Evolutionary conservation across 2,329 filamentous ascomycete genomes (phyloP), one percentile per base, ranked within the genome.

Genomic region (Metarhizium brunneum): DNA sequence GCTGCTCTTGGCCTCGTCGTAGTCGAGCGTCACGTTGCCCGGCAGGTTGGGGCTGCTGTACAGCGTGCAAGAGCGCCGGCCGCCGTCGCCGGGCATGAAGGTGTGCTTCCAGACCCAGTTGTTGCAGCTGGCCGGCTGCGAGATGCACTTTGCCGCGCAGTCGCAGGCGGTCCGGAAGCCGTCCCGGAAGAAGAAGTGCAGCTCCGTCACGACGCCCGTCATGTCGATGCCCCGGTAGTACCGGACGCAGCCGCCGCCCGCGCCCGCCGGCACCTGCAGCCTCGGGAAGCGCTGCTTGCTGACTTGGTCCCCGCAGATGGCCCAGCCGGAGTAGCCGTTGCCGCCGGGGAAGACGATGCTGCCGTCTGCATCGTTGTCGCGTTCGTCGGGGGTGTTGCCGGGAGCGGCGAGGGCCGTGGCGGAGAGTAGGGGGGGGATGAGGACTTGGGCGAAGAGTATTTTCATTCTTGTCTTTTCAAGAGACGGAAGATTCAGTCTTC

Each of bases 81-180:
- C 56, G 36, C 50, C 36, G 40, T 57, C 56, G 42, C 43, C 11
- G 16, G 25, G 11, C 50, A 52, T 52, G n/a, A 52, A 58, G 20
- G 54, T 56, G 35, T 58, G 56, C 51, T 58, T 58, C 56, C 56
- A 58, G 47, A 58, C 56, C 56, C 56, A 58, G 56, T 58, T 58
- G 14, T 25, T 25, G 25, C 25, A 25, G 25, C 25, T 25, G 25
- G 25, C 20, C 32, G 51, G 20, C 14, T 35, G 10, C 32, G 51
- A 13, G 11, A 56, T 36, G 48, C 57, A 56, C 42, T 54, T 54
- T 3, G 54, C 54, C 25, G 36, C 54, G 16, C 16, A 43, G 40
- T 43, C 16, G 16, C 40, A n/a, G 16, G 40, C 11, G 1, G 40
- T 14, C 13, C 50, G 48, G 47, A 56, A 56, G 47, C 54, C 54